Evolutionary conservation across 169 alveolate genomes (phyloP), one percentile per base, ranked within the genome.

Genomic region (Cytauxzoon felis): DNA sequence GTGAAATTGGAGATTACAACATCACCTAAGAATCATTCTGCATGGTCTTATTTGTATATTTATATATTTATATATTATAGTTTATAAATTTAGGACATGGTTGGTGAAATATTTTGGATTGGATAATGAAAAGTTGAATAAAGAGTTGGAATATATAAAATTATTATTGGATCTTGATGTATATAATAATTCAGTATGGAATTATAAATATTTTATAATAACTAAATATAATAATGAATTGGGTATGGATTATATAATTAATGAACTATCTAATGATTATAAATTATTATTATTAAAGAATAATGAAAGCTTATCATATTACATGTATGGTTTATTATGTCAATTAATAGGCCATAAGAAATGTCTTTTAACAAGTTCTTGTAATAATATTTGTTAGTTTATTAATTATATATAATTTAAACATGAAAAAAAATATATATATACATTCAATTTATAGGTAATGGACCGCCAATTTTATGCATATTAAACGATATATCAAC

Each of bases 101-200:
- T 36, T 75, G 32, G 47, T 64, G 51, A 33, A 33, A n/a, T n/a
- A 0, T 18, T 75, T 64, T 33, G 62, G 26, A 3, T 38, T 41
- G 32, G 21, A 26, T 2, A 43, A 65, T 54, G 72, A 57, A n/a
- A 18, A 47, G 23, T 38, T 26, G 19, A 48, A 16, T 49, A 50
- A 65, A 27, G 85, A 75, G 33, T 27, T 75, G 38, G 78, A 62
- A 32, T 64, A 65, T 30, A 40, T 64, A 36, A 51, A 23, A 5
- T 64, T 75, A 30, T 23, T 75, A 13, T 21, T 75, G 29, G 59
- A 23, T 23, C 41, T 43, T 19, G 85, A 75, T 21, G 47, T 58
- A 1, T 75, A 64, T 57, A 75, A 75, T 63, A 75, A 75, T 66
- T 52, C 85, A 18, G 79, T 60, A 3, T 75, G 85, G 85, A 60